Conservation (phyloP, 768 basidiomycete genomes). For the Panaeolus cyanescens region DNA sequence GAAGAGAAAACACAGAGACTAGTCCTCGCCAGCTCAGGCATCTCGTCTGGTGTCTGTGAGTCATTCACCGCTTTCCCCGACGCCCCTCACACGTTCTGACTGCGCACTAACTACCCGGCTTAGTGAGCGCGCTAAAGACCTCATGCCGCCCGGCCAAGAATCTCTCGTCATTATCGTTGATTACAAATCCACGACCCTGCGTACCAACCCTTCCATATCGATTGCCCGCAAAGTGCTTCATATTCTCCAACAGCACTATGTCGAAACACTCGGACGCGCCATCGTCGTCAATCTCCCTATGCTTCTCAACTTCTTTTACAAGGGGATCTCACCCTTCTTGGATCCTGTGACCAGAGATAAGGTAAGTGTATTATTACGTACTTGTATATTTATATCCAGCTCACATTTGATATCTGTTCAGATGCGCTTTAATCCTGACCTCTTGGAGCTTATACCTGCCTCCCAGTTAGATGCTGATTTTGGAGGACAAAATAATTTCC, state of each 20-base stretch:
- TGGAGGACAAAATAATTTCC: constrained; percentile 72
- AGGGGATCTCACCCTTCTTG: constrained; percentile 82
- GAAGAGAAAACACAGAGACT: constrained; percentile 80
- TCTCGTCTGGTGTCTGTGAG: constrained; percentile 85
- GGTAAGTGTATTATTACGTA: constrained; percentile 37
- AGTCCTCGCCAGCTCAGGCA: constrained; percentile 80
- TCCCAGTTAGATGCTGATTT: constrained; percentile 83
- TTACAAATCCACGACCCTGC: constrained; percentile 79
- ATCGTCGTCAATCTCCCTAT: constrained; percentile 81
- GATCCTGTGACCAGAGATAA: constrained; percentile 90
- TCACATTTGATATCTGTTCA: constrained; percentile 23
- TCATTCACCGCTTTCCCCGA: constrained; percentile 13
- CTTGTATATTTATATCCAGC: not conserved
- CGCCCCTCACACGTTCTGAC: not conserved
- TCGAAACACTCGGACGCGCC: constrained; percentile 84
- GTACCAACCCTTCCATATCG: constrained; percentile 83
- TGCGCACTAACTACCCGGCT: not conserved
- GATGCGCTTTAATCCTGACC: constrained; percentile 90
- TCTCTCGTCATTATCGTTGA: constrained; percentile 83
- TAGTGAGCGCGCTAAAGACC: constrained; percentile 87
- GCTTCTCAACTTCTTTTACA: constrained; percentile 77
- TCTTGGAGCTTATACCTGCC: constrained; percentile 71
- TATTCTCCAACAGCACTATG: constrained; percentile 88
- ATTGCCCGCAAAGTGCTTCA: constrained; percentile 75
- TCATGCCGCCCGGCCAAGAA: constrained; percentile 86